Evolutionary conservation across 805 yeast species (phyloP).

Genomic region (Suhomyces canberraensis): DNA sequence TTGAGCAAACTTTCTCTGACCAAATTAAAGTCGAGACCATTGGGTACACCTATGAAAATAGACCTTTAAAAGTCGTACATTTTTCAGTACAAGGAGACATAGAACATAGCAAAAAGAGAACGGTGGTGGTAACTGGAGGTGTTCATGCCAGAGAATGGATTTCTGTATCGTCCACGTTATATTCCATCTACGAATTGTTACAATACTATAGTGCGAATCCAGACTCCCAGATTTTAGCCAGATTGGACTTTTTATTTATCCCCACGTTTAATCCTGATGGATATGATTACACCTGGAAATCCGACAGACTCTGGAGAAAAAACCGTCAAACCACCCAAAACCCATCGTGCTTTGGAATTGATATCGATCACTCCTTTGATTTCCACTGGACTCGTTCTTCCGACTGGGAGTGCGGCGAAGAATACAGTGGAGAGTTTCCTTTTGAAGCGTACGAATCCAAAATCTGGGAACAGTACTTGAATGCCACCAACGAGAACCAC

Average conservation of each 20-base stretch:
- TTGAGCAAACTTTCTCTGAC: conserved; percentile 61
- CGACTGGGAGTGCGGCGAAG: conserved; percentile 79
- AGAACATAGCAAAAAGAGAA: conserved; percentile 43
- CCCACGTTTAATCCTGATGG: conserved; percentile 94
- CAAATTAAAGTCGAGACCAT: conserved; percentile 60
- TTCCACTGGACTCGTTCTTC: conserved; percentile 63
- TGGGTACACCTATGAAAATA: conserved; percentile 75
- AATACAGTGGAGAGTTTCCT: conserved; percentile 72
- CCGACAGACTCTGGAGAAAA: conserved; percentile 84
- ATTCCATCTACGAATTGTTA: conserved; percentile 41
- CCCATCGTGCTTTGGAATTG: conserved; percentile 75
- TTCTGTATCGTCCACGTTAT: conserved; percentile 66
- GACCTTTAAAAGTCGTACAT: conserved; percentile 66
- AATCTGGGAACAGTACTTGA: conserved; percentile 39
- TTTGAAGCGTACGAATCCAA: conserved; percentile 49
- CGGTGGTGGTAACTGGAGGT: conserved; percentile 79
- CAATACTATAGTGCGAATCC: conserved; percentile 29
- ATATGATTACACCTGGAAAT: conserved; percentile 75
- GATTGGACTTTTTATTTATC: conserved; percentile 68
- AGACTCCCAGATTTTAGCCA: conserved; percentile 43
- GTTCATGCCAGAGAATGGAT: conserved; percentile 92
- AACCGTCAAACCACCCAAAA: conserved; percentile 71
- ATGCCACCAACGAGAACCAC: conserved; percentile 47
- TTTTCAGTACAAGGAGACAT: conserved; percentile 44
- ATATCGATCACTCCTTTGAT: conserved; percentile 80